These are phyloP conservation scores for Talaromyces trachyspermus DNA, from an alignment of 495 filamentous ascomycete species.

Conservation along the genomic window DNA sequence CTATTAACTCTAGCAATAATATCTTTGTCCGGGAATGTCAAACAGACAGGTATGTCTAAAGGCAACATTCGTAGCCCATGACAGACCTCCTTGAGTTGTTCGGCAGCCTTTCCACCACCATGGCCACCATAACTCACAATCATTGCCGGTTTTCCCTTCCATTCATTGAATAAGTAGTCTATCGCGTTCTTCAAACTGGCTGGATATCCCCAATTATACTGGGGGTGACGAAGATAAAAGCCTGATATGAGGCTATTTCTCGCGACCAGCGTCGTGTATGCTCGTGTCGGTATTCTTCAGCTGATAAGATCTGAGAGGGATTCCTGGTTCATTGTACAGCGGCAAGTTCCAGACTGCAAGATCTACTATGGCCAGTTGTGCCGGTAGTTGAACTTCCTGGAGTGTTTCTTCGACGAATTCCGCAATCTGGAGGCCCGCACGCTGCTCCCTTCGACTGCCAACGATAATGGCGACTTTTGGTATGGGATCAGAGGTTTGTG, in stretches of 20 bases:
- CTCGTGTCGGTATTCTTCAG: conserved; percentile 35
- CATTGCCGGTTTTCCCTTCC: conserved; percentile 49
- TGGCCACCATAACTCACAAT: conserved; percentile 49
- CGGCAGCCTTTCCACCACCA: conserved; percentile 39
- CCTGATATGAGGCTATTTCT: conserved; percentile 38
- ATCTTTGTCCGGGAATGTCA: conserved; percentile 16
- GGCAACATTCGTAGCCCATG: conserved; percentile 17
- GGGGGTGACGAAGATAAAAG: conserved; percentile 53
- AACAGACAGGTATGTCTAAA: conserved; percentile 8
- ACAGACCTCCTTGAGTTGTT: conserved; percentile 25
- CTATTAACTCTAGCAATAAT: not conserved
- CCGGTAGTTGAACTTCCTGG: not conserved
- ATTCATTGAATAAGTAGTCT: conserved; percentile 54
- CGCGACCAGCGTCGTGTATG: conserved; percentile 44
- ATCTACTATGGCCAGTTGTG: conserved; percentile 32
- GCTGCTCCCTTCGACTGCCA: not conserved
- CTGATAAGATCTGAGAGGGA: conserved; percentile 40
- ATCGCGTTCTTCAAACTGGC: conserved; percentile 56
- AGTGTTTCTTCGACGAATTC: not conserved
- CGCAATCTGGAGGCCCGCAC: not conserved
- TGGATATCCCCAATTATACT: conserved; percentile 49
- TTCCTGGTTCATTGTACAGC: conserved; percentile 47
- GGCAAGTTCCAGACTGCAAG: conserved; percentile 46
- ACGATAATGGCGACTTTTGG: not conserved
- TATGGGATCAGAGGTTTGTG: not conserved